Evolutionary conservation across 23 red algal species (phyloP).

Genomic region (Gracilariopsis chorda): DNA sequence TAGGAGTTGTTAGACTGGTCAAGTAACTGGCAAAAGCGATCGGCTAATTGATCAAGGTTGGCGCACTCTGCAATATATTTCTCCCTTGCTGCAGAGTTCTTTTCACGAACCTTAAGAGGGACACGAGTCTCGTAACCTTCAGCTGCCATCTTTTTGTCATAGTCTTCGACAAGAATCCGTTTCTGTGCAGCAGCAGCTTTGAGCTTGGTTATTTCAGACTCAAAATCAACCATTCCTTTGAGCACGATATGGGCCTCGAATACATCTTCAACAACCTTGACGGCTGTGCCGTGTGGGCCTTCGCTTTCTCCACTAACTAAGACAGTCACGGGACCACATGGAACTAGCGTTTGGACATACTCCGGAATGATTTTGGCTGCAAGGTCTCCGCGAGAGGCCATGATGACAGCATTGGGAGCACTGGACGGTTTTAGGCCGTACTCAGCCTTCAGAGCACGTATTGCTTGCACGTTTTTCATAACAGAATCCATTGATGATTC

Average conservation of each 20-base stretch:
- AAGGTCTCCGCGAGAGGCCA: slow-evolving; percentile 16
- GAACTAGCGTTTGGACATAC: slow-evolving; percentile 60
- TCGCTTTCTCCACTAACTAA: neutral
- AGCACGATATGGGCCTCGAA: slow-evolving; percentile 75
- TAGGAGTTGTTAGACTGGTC: slow-evolving; percentile 10
- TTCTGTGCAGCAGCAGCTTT: slow-evolving; percentile 70
- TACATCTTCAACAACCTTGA: slow-evolving; percentile 62
- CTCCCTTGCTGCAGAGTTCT: slow-evolving; percentile 14
- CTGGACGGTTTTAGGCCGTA: slow-evolving; percentile 72
- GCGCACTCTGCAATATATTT: slow-evolving; percentile 45
- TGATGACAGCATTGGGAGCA: slow-evolving; percentile 55
- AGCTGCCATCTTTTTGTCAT: slow-evolving; percentile 57
- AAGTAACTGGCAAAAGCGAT: slow-evolving; percentile 42
- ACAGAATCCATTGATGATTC: slow-evolving; percentile 56
- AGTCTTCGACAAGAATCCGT: slow-evolving; percentile 62
- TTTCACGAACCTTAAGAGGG: slow-evolving; percentile 67
- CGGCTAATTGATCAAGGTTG: slow-evolving; percentile 37
- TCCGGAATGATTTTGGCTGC: slow-evolving; percentile 24
- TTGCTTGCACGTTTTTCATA: slow-evolving; percentile 69
- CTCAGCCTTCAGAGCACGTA: slow-evolving; percentile 71
- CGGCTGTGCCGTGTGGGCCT: slow-evolving; percentile 64
- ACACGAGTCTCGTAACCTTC: slow-evolving; percentile 73
- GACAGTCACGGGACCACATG: slow-evolving; percentile 45
- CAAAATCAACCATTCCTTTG: slow-evolving; percentile 84
- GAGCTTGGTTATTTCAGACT: slow-evolving; percentile 77